Conservation (phyloP, 495 filamentous ascomycete species). For the Aspergillus heteromorphus region DNA sequence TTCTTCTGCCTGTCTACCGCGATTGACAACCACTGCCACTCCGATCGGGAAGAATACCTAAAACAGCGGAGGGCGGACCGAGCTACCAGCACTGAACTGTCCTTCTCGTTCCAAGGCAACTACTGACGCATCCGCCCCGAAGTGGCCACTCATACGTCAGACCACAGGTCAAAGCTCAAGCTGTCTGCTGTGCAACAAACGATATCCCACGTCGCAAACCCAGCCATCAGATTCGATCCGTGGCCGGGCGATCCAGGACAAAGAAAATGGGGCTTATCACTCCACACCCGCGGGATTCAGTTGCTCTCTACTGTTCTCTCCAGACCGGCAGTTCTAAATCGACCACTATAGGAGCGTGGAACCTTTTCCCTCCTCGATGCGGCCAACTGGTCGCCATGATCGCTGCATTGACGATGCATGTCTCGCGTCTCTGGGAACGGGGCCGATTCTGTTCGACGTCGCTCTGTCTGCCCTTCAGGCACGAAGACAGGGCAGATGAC, state of each 20-base stretch:
- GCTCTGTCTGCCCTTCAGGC: neutral
- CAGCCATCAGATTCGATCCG: neutral
- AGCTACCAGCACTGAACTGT: neutral
- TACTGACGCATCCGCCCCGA: slow-evolving; percentile 4
- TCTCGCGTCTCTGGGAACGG: slow-evolving; percentile 51
- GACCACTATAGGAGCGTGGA: slow-evolving; percentile 73
- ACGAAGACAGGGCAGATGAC: slow-evolving; percentile 6
- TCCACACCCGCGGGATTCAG: neutral
- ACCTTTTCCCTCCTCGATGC: slow-evolving; percentile 50
- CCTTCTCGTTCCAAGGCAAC: slow-evolving; percentile 5
- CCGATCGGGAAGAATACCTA: neutral
- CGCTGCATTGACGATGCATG: slow-evolving; percentile 72
- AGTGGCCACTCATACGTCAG: slow-evolving; percentile 7
- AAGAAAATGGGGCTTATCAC: neutral
- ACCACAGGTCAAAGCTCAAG: slow-evolving; percentile 15
- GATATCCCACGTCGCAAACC: neutral
- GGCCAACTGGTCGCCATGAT: slow-evolving; percentile 65
- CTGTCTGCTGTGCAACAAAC: slow-evolving; percentile 3
- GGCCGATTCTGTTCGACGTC: neutral
- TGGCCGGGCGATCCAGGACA: neutral
- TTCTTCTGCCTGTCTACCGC: neutral
- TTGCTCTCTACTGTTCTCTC: slow-evolving; percentile 9
- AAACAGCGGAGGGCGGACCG: neutral
- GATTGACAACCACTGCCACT: neutral
- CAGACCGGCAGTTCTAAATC: slow-evolving; percentile 68